Evolutionary conservation across 345 rosid species (phyloP).

Genomic region (Populus nigra): DNA sequence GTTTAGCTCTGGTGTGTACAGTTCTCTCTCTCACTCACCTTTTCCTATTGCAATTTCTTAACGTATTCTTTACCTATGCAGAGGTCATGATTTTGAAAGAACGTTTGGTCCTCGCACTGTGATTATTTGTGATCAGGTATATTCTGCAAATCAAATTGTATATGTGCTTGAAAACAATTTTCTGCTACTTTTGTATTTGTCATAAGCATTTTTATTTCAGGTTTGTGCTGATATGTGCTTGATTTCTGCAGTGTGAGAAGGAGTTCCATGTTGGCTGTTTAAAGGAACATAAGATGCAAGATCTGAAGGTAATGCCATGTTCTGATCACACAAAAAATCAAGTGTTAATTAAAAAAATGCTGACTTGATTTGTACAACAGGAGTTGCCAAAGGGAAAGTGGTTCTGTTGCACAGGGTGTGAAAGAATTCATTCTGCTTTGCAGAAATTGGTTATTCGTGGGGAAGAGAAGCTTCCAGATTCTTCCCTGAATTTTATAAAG

Average conservation of each 20-base stretch:
- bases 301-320: conserved; percentile 59
- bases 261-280: conserved; percentile 94
- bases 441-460: conserved; percentile 51
- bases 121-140: conserved; percentile 91
- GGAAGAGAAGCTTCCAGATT: conserved; percentile 66
- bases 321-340: background rate
- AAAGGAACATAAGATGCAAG: conserved; percentile 69
- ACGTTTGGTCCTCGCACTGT: conserved; percentile 83
- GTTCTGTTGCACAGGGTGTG: conserved; percentile 72
- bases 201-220: background rate
- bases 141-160: conserved; percentile 12
- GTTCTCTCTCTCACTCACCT: background rate
- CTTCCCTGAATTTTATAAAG: conserved; percentile 46
- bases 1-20: background rate
- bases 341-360: conserved; percentile 5
- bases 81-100: conserved; percentile 65
- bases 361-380: conserved; percentile 41
- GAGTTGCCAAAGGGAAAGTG: conserved; percentile 84
- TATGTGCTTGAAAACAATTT: background rate
- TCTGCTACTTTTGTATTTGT: background rate
- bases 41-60: background rate
- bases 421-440: conserved; percentile 51
- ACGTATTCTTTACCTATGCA: conserved; percentile 33
- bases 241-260: conserved; percentile 63
- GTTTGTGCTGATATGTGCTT: background rate